Percentiles rank a stretch among this genome's conserved stretches.
phyloP scores from a whole-genome alignment of 805 yeast species.

The Saccharomycopsis sp. region DNA sequence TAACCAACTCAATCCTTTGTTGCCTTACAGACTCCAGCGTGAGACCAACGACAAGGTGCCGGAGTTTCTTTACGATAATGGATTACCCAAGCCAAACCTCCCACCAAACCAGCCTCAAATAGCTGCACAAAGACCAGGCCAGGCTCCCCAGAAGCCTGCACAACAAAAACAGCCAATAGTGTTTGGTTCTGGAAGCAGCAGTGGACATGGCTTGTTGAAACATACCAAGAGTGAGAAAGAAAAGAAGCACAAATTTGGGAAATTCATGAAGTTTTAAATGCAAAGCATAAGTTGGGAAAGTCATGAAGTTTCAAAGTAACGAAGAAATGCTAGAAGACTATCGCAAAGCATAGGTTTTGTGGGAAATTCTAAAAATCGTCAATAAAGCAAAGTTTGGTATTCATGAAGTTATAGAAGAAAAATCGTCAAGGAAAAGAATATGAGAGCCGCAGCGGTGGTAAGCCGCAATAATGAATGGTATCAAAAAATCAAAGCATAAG shows the following conservation, averaged over 20 bases:
- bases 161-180: background rate
- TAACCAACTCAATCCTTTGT: conserved; percentile 10
- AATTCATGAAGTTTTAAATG: conserved; percentile 9
- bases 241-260: conserved; percentile 19
- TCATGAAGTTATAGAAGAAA: too few relatives aligned
- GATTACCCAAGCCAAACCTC: conserved; percentile 7
- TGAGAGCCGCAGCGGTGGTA: background rate
- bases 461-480: background rate
- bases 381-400: too few relatives aligned
- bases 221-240: conserved; percentile 3
- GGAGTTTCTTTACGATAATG: conserved; percentile 13
- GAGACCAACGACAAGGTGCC: conserved; percentile 14
- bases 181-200: background rate
- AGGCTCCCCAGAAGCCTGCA: background rate
- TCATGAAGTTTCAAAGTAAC: too few relatives aligned
- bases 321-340: too few relatives aligned
- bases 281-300: too few relatives aligned
- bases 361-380: too few relatives aligned
- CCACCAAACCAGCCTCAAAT: conserved; percentile 1
- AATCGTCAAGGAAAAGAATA: background rate
- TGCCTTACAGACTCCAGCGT: conserved; percentile 9
- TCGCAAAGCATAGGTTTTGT: too few relatives aligned
- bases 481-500: too few relatives aligned
- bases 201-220: background rate
- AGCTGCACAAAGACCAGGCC: background rate